Base-by-base conservation (phyloP, 2,329 filamentous ascomycete species). In the Aureobasidium sp. region DNA sequence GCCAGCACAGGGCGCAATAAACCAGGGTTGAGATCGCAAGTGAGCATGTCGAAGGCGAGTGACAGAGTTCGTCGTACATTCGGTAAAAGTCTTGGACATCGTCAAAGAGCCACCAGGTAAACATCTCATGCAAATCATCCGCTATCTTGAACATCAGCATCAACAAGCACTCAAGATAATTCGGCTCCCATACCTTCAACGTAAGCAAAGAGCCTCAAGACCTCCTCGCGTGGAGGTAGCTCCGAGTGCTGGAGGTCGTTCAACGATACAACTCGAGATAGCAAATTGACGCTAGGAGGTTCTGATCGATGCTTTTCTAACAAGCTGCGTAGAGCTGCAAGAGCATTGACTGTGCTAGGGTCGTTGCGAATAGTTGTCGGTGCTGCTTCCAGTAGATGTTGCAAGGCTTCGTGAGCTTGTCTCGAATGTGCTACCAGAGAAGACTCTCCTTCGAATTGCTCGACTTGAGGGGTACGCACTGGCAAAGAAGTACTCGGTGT, bases 11-110 rank as follows among this genome's bases (percentile, higher is more conserved):
- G 5, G 61, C 57, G 5, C 62, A 62, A 21, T 63, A 61, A 14
- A 64, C 65, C 11, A 63, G 27, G 7, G 64, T 14, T 13, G 48
- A 55, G 39, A 60, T 62, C 16, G 64, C 64, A 39, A 61, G 44
- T 9, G 59, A 45, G 13, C 61, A 64, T 5, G 62, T 60, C 10
- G 49, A 58, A 3, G 61, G 59, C 1, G 64, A 63, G 16, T 58
- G 62, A 59, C 65, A 63, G n/a, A 47, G 54, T 6, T 57, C 41
- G 8, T 61, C 53, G 14, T 42, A 44, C 45, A 54, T 45, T 5
- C 49, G n/a, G 49, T 44, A 41, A 50, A 59, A 55, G 14, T 59
- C 29, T 16, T 58, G 30, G 14, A 50, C 21, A 13, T 53, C 39
- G 11, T 54, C 16, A 44, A 65, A 61, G 50, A 60, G n/a, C 53